These are phyloP conservation scores for Areca catechu DNA, from an alignment of 176 grass and related monocot genomes.

Conservation along the genomic window DNA sequence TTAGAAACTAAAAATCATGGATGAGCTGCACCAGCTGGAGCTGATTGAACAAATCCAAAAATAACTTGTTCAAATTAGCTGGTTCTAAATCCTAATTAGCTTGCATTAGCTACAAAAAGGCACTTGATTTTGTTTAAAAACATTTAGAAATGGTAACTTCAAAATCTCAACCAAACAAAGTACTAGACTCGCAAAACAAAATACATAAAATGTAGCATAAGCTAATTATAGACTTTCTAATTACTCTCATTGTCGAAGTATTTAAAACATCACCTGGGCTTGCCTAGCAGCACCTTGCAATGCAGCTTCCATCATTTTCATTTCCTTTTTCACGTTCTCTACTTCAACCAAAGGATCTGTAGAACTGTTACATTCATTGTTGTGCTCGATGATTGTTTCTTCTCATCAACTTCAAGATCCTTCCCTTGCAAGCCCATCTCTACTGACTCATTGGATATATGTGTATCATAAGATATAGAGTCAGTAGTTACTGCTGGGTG, in stretches of 20 bases:
- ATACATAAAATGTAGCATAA: too few relatives aligned
- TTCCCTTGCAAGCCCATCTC: slow-evolving; percentile 25
- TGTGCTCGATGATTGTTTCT: slow-evolving; percentile 23
- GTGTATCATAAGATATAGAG: slow-evolving; percentile 6
- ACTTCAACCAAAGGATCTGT: slow-evolving; percentile 34
- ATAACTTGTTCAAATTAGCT: too few relatives aligned
- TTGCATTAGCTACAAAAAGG: too few relatives aligned
- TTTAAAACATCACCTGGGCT: slow-evolving; percentile 58
- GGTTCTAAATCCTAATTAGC: too few relatives aligned
- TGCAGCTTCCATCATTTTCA: slow-evolving; percentile 99
- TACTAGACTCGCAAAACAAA: too few relatives aligned
- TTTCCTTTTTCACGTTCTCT: slow-evolving; percentile 76
- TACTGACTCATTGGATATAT: slow-evolving; percentile 25
- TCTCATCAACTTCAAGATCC: slow-evolving; percentile 34
- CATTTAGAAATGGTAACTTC: too few relatives aligned
- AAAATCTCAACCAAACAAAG: too few relatives aligned
- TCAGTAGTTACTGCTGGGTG: slow-evolving; percentile 26
- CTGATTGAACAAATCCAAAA: too few relatives aligned
- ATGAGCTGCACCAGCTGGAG: too few relatives aligned
- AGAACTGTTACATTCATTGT: slow-evolving; percentile 29
- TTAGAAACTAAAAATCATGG: too few relatives aligned
- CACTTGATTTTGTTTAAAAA: too few relatives aligned
- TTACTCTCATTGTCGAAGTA: background rate
- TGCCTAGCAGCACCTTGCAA: slow-evolving; percentile 98
- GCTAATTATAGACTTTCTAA: too few relatives aligned